Evolutionary conservation across 2,329 filamentous ascomycete species (phyloP), one percentile per base, ranked within the genome.

Genomic region (Ascochyta rabiei): DNA sequence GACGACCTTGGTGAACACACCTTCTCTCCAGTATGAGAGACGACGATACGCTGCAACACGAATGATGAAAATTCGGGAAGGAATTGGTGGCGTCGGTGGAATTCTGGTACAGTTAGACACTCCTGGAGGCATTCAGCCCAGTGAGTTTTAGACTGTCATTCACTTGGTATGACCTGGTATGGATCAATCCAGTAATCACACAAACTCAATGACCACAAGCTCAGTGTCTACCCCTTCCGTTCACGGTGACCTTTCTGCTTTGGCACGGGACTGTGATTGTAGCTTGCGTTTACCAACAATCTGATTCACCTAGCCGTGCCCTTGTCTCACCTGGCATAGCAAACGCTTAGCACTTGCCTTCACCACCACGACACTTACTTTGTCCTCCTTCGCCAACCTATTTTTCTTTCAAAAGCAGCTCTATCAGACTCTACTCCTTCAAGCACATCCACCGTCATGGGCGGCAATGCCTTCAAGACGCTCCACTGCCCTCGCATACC

Each of bases 401-500:
- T 13, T 4, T 34, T 5, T 16, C 31, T 34, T 16, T 8, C 6
- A n/a, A 16, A 6, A 16, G 3, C n/a, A 34, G 15, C 31, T 16
- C 6, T 5, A 34, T 15, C n/a, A 34, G 2, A n/a, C 2, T 34
- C 15, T n/a, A 33, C 31, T 34, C 31, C 3, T 34, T 16, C 15
- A n/a, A 16, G 6, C 4, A 3, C 15, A 34, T 16, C 15, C 8
- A 16, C 31, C 33, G 59, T 31, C 5, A 71, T 71, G 66, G 69
- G 66, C 5, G 68, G 66, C 2, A 55, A 64, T 46, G 66, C 68
- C 4, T 71, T 67, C 45, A 61, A 50, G 10, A 6, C 46, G n/a
- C 62, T 71, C 2, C 19, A 63, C 38, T 63, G 53, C 35, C 69
- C 69, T 4, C 64, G 68, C 19, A 65, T 72, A 6, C 48, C 63